These are phyloP conservation scores for Ceratocystis cacaofunesta DNA, from an alignment of 2,329 filamentous ascomycete genomes.

Conservation along the genomic window DNA sequence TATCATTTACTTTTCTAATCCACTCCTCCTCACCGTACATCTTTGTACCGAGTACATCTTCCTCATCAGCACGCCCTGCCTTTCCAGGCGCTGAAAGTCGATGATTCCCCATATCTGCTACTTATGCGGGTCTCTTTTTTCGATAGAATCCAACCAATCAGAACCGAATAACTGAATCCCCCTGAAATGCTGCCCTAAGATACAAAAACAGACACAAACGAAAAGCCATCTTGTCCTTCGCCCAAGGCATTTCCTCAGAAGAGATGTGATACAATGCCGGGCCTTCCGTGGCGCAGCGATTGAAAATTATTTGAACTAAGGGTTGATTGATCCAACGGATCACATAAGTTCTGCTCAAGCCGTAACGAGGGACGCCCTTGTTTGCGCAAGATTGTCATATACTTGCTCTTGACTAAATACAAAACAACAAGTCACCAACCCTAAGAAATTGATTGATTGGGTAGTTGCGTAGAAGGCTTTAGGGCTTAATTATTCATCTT, in stretches of 20 bases:
- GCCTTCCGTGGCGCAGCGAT: neutral
- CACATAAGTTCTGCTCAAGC: no score
- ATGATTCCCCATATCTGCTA: neutral
- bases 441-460: no score
- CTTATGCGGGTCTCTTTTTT: neutral
- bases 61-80: neutral
- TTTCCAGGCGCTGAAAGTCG: neutral
- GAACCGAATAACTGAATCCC: neutral
- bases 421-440: no score
- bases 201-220: neutral
- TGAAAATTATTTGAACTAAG: neutral
- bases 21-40: no score
- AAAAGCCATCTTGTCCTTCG: neutral
- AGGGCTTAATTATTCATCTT: no score
- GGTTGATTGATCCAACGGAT: neutral
- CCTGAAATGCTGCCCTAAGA: neutral
- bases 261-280: neutral
- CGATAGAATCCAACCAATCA: neutral
- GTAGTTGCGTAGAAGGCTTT: no score
- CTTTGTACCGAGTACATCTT: no score
- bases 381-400: no score
- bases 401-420: no score
- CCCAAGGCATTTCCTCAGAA: neutral
- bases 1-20: neutral
- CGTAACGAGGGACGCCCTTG: no score